Evolutionary conservation across 2,329 filamentous ascomycete species (phyloP).

Genomic region (Aspergillus pseudotamarii): DNA sequence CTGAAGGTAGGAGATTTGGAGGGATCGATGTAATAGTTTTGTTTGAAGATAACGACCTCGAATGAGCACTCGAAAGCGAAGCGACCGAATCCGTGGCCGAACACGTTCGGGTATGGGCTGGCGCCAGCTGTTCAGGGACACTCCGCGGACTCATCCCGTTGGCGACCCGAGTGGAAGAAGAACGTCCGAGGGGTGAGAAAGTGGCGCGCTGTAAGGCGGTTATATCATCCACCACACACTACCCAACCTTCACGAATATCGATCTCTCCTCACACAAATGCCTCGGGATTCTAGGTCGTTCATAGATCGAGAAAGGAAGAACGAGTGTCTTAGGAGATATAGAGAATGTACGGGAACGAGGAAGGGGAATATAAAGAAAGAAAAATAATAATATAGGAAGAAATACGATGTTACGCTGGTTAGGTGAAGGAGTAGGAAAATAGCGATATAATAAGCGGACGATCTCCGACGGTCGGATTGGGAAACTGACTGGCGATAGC

Average conservation of each 20-base stretch:
- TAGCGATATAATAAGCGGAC: conserved; percentile 10
- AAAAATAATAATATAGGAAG: not conserved
- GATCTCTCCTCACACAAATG: conserved; percentile 14
- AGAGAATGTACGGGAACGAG: not conserved
- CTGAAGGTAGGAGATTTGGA: conserved; percentile 64
- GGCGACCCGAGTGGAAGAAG: conserved; percentile 30
- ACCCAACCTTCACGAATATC: conserved; percentile 20
- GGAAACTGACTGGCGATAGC: conserved; percentile 5
- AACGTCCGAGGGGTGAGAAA: conserved; percentile 30
- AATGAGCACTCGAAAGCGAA: conserved; percentile 31
- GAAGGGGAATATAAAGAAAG: conserved; percentile 2
- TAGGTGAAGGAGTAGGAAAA: conserved; percentile 1
- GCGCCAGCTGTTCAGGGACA: conserved; percentile 31
- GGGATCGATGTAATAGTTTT: conserved; percentile 56
- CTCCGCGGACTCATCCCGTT: conserved; percentile 35
- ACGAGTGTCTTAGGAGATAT: conserved; percentile 2
- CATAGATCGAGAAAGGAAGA: conserved; percentile 19
- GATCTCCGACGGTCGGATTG: conserved; percentile 16
- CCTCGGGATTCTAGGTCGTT: conserved; percentile 10
- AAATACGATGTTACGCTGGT: not conserved
- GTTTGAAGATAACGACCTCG: conserved; percentile 50
- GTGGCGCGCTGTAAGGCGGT: conserved; percentile 23
- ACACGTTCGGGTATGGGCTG: conserved; percentile 32
- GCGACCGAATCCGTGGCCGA: conserved; percentile 30
- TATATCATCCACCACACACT: conserved; percentile 18